phyloP scores from a whole-genome alignment of 495 filamentous ascomycete species.

The Apiosordaria backusii region DNA sequence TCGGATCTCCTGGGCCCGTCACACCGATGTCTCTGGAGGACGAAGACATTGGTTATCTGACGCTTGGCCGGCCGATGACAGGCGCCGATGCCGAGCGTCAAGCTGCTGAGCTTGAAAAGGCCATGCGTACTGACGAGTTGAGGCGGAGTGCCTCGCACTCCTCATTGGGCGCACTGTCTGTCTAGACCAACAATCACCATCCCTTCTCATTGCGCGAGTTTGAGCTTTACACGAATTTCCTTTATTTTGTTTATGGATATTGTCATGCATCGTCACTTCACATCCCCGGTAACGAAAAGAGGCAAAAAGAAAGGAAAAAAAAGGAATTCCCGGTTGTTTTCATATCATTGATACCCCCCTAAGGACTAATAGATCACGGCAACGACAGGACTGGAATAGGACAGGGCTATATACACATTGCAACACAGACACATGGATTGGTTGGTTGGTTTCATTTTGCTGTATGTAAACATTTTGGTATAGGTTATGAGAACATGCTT shows the following conservation, averaged over 20 bases:
- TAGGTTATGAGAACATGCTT: not conserved
- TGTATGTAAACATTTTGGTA: not conserved
- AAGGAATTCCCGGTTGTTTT: not conserved
- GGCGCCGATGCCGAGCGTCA: not conserved
- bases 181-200: not conserved
- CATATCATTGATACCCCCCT: not conserved
- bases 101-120: not conserved
- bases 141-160: not conserved
- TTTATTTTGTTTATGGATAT: not conserved
- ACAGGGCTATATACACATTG: not conserved
- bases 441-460: no score
- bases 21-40: slow-evolving; percentile 71
- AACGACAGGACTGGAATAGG: not conserved
- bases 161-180: not conserved
- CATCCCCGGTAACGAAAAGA: not conserved
- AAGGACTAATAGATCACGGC: not conserved
- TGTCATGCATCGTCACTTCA: not conserved
- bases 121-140: not conserved
- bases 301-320: not conserved
- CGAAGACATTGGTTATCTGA: slow-evolving; percentile 48
- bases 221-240: not conserved
- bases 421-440: not conserved
- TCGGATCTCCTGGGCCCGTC: slow-evolving; percentile 67
- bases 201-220: not conserved
- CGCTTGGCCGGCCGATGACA: slow-evolving; percentile 34